Base-by-base conservation (phyloP, 495 filamentous ascomycete species). In the Neurospora sp. region DNA sequence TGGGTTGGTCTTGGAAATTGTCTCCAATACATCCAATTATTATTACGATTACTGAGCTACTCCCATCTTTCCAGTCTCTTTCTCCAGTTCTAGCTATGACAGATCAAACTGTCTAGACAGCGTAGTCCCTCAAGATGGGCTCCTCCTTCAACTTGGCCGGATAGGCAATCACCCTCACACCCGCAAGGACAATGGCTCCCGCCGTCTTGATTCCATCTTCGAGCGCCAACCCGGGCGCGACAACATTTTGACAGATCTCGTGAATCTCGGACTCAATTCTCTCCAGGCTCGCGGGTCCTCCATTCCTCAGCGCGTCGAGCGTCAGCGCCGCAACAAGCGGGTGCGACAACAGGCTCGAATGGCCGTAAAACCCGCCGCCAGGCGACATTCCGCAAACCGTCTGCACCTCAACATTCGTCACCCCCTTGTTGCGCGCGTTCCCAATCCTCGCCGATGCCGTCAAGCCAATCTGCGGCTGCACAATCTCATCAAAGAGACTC, bases 331-430 rank as follows among this genome's bases (percentile, higher is more conserved):
- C 85, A 23, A 82, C 78, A 31, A 87, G 75, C 7, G 82, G 78
- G 66, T 86, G 87, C 62, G 81, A 84, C 73, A 87, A 74, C 23
- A 83, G 77, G 8, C 82, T 83, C 73, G 86, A 82, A 71, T 87
- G 86, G 16, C 83, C 81, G 75, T 83, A 86, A 71, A 85, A 74
- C 7, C 76, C 75, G 0, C 84, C 84, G 9, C 82, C 84, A 5
- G 81, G 79, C 72, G 79, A 73, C 9, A 71, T 72, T 4, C 75
- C 23, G 42, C 85, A 87, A 7, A 85, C 73, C 1, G 69, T 74
- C 70, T 87, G 85, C 14, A 86, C 72, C 46, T 85, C 79, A 69
- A 82, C 84, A 76, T 87, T 87, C 42, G 82, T 80, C 40, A 83
- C 84, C n/a, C 83, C 85, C 42, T 85, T 81, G 7, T 44, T 54